Conservation (phyloP, 2,329 filamentous ascomycete species). For the Microsporum audouinii region DNA sequence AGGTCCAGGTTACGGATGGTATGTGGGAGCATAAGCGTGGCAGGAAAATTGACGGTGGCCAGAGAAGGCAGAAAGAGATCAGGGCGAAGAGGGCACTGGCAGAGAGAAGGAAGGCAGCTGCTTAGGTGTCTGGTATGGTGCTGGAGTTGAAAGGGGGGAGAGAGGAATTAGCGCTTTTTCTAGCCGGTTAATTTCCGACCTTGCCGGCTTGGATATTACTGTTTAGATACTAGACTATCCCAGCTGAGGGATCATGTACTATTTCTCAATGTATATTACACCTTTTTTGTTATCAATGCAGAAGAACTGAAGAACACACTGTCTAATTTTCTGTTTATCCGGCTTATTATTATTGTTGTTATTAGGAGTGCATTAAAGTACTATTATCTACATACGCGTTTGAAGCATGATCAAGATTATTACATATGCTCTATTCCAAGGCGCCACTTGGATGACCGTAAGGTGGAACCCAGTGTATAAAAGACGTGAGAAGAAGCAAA, state of each 20-base stretch:
- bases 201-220: background rate
- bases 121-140: background rate
- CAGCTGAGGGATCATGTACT: background rate
- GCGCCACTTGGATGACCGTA: background rate
- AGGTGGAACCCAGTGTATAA: background rate
- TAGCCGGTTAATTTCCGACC: background rate
- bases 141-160: background rate
- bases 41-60: constrained; percentile 90
- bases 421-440: constrained; percentile 4
- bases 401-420: background rate
- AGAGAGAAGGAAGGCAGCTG: constrained; percentile 48
- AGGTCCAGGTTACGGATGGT: constrained; percentile 64
- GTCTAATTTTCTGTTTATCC: background rate
- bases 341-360: background rate
- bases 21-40: constrained; percentile 87
- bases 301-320: background rate
- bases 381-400: background rate
- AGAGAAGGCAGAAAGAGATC: constrained; percentile 76
- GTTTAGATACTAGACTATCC: background rate
- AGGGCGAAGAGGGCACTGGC: constrained; percentile 73
- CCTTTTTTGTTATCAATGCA: background rate
- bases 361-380: background rate
- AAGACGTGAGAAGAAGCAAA: constrained; percentile 4
- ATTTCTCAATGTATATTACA: constrained; percentile 4
- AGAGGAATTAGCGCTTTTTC: background rate